Evolutionary conservation across 2,329 filamentous ascomycete species (phyloP).

Genomic region (Geosmithia flava): DNA sequence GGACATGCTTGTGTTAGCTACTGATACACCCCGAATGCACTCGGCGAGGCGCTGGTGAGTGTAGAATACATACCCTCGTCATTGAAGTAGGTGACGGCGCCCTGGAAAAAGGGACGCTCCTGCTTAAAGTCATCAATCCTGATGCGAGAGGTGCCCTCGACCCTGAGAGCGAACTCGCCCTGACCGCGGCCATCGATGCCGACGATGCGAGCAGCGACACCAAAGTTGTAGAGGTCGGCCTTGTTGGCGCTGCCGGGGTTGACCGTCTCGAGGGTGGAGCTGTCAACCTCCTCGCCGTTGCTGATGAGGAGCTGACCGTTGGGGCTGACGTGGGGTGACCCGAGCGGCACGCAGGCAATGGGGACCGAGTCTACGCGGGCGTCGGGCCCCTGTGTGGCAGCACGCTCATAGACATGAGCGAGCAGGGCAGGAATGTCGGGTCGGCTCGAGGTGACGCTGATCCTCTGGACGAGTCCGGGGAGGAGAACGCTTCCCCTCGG

Average conservation of each 20-base stretch:
- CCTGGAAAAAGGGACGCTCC: constrained; percentile 79
- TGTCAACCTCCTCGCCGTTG: constrained; percentile 41
- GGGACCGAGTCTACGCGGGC: constrained; percentile 56
- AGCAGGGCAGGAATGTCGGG: constrained; percentile 83
- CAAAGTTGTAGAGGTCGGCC: constrained; percentile 70
- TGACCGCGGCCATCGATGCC: constrained; percentile 65
- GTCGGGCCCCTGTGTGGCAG: constrained; percentile 53
- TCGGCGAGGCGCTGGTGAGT: neutral
- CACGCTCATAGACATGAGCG: constrained; percentile 70
- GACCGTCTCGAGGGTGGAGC: constrained; percentile 28
- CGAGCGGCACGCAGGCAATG: constrained; percentile 79
- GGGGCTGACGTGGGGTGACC: constrained; percentile 58
- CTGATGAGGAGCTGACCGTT: constrained; percentile 68
- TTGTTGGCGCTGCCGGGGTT: constrained; percentile 49
- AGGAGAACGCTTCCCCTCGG: constrained; percentile 71
- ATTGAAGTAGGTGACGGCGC: constrained; percentile 57
- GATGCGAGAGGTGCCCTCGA: constrained; percentile 74
- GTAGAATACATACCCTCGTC: constrained; percentile 46
- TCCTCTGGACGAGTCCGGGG: constrained; percentile 73
- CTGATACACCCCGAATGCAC: neutral
- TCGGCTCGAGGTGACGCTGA: constrained; percentile 66
- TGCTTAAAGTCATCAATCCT: constrained; percentile 52
- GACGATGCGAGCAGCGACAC: constrained; percentile 67
- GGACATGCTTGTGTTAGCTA: constrained; percentile 1
- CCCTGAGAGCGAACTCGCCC: constrained; percentile 69